Evolutionary conservation across 2,329 filamentous ascomycete genomes (phyloP), one percentile per base, ranked within the genome.

Genomic region (Aspergillus transmontanensis): DNA sequence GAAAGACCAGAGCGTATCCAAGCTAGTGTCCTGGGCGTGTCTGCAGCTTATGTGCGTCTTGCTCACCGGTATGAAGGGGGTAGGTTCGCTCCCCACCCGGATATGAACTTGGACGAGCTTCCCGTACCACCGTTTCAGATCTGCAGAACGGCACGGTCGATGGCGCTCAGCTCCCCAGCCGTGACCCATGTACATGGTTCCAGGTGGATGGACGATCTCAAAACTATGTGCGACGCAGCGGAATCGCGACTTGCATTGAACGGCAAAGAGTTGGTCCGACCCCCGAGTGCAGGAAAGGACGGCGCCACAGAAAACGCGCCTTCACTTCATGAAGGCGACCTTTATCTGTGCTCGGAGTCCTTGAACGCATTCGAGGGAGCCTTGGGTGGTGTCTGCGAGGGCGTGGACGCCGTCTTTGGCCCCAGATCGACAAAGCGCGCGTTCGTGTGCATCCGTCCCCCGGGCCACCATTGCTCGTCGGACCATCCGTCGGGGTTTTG

Each of bases 401-500:
- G 92, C 0, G 89, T 99, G 0, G 95, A 99, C 77, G 84, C 88
- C 0, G 89, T 98, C 3, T 95, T 98, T 71, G 83, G 83, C 6
- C 80, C 84, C 61, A 48, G 77, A 80, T 85, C 87, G 7, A 89
- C 90, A 26, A 88, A 86, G 53, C 88, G 93, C 60, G 93, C 94
- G 0, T 99, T 99, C 76, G 93, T 98, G 57, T 94, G 91, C 32
- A 91, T 98, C 57, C 89, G 95, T 36, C 95, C 95, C 5, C 95
- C 95, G 0, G 95, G 95, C 1, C 95, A 99, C 75, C 95, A 99
- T 75, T 99, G 95, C 79, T 97, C 94, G 2, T 88, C 92, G 4
- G 87, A 90, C 57, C 90, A 90, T 71, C 95, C 95, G 0, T 97
- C 94, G 2, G 95, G 95, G 0, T 99, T 99, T 75, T 99, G 95